Evolutionary conservation across 202 grass and related monocot species (phyloP).

Genomic region (Hordeum pubiflorum): DNA sequence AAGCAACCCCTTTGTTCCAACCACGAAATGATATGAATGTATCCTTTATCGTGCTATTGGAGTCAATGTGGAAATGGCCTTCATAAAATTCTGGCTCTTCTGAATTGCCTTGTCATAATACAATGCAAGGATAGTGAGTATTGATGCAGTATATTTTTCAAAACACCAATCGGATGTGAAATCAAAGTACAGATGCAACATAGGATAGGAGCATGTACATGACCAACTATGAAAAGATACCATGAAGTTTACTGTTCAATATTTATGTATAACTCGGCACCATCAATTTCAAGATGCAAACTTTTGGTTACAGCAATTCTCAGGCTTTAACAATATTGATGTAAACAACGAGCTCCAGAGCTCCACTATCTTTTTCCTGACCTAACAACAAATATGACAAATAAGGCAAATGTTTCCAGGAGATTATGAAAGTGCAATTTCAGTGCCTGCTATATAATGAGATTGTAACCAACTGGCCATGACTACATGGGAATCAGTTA

Average conservation of each 20-base stretch:
- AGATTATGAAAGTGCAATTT: background rate
- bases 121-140: background rate
- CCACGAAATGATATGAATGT: constrained; percentile 95
- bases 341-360: background rate
- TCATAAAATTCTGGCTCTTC: constrained; percentile 59
- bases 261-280: background rate
- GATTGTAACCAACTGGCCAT: background rate
- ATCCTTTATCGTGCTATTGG: constrained; percentile 46
- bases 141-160: background rate
- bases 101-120: constrained; percentile 37
- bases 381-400: background rate
- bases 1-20: constrained; percentile 92
- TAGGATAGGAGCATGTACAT: background rate
- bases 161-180: background rate
- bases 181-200: background rate
- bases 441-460: background rate
- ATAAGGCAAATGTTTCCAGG: background rate
- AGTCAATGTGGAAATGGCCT: constrained; percentile 60
- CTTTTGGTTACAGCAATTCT: background rate
- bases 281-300: background rate
- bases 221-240: background rate
- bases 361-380: background rate
- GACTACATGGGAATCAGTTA: background rate
- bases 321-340: background rate
- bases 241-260: background rate